These are phyloP conservation scores for Colletotrichum salicis DNA, from an alignment of 2,329 filamentous ascomycete species.

Conservation along the genomic window DNA sequence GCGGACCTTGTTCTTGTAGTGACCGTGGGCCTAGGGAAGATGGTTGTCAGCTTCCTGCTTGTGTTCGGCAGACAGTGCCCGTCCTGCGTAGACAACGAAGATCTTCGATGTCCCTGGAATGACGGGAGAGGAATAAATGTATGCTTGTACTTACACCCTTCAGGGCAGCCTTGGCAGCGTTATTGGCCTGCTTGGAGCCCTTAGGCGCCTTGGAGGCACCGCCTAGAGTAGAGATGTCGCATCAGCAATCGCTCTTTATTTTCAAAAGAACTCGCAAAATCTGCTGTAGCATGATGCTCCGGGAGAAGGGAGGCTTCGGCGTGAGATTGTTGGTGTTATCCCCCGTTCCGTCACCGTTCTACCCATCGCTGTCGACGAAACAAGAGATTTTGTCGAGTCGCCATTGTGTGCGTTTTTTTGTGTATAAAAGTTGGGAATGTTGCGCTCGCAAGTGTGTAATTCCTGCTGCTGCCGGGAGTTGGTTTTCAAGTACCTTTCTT, in stretches of 20 bases:
- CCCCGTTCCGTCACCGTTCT: slow-evolving; percentile 13
- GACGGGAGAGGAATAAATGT: background rate
- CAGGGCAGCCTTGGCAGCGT: slow-evolving; percentile 95
- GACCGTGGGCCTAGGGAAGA: slow-evolving; percentile 59
- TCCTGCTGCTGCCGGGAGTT: background rate
- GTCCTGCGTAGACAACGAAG: slow-evolving; percentile 14
- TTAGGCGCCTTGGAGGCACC: slow-evolving; percentile 64
- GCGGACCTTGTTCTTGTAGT: slow-evolving; percentile 95
- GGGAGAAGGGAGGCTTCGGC: background rate
- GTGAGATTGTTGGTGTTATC: background rate
- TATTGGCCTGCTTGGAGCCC: slow-evolving; percentile 86
- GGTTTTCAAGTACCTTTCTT: slow-evolving; percentile 51
- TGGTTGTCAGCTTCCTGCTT: background rate
- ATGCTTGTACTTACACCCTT: slow-evolving; percentile 80
- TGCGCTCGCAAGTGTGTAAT: background rate
- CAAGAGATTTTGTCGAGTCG: slow-evolving; percentile 33
- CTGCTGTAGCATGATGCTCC: slow-evolving; percentile 76
- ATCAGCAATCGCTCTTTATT: slow-evolving; percentile 77
- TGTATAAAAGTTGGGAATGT: slow-evolving; percentile 33
- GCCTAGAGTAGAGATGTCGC: slow-evolving; percentile 64
- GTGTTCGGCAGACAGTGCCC: background rate
- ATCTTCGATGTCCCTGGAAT: background rate
- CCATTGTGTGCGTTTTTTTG: slow-evolving; percentile 3
- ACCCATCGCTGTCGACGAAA: slow-evolving; percentile 20
- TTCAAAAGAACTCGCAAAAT: slow-evolving; percentile 76